Evolutionary conservation across 441 rosid species (phyloP), one percentile per base, ranked within the genome.

Genomic region (Viola pubescens): DNA sequence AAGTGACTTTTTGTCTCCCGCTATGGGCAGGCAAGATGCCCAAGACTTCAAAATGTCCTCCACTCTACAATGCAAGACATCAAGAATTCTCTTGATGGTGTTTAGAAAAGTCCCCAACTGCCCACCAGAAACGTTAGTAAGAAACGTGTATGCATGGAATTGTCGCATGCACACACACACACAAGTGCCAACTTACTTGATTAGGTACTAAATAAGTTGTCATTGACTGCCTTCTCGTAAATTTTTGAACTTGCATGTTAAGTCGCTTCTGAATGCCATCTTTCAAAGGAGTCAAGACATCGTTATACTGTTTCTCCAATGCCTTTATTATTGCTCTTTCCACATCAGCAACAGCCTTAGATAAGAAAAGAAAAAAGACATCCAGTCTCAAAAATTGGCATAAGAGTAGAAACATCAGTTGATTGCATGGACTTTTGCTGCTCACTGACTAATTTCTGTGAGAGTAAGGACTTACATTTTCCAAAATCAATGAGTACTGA

Each of bases 241-340:
- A 79, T 72, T 94, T 94, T 69, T 94, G 99, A 2, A 94, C 99
- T 7, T 94, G 99, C 91, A 86, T 84, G 72, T 88, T 88, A 52
- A 94, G 82, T 70, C 91, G 83, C 77, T 88, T 90, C 3, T 81
- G 89, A 58, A 90, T 90, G 70, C 88, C 85, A 64, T 89, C 95
- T 78, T 82, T 94, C 66, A 94, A 69, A 55, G 97, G 97, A 70
- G 91, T 78, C 74, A 94, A 63, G 58, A 88, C 75, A 51, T 90
- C 99, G 52, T 67, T 88, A 71, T 90, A 88, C 60, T 94, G 99
- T 71, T 77, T 94, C 86, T 94, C 96, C 59, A 90, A 58, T 6
- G 99, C 86, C 80, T 86, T 86, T 45, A 94, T 69, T 11, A 88
- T 85, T 51, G 96, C 95, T 64, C 95, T 83, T 73, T 94, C 99